phyloP scores from a whole-genome alignment of 176 grass and related monocot species.

The Musa schizocarpa region DNA sequence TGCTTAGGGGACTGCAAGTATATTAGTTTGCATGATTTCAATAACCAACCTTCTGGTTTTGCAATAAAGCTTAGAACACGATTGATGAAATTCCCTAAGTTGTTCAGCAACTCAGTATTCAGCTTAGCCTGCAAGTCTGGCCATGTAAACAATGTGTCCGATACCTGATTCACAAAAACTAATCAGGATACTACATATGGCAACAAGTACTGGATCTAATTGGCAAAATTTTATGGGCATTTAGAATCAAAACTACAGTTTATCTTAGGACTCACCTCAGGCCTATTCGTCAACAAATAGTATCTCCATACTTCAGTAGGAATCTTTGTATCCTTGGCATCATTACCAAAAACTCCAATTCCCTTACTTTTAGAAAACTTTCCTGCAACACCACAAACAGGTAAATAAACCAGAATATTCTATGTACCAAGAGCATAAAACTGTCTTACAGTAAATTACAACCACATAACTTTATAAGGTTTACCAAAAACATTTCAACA shows the following conservation, averaged over 20 bases:
- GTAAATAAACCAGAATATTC: slow-evolving; percentile 14
- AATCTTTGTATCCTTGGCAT: slow-evolving; percentile 82
- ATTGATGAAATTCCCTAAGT: slow-evolving; percentile 89
- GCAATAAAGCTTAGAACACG: slow-evolving; percentile 87
- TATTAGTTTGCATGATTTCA: not conserved
- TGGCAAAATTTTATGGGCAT: slow-evolving; percentile 7
- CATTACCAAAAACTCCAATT: slow-evolving; percentile 95
- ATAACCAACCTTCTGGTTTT: slow-evolving; percentile 65
- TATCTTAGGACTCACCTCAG: slow-evolving; percentile 38
- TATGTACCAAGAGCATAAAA: not conserved
- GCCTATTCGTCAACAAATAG: slow-evolving; percentile 86
- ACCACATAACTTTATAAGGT: too few relatives aligned
- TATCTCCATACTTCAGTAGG: slow-evolving; percentile 89
- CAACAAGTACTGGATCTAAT: not conserved
- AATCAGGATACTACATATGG: slow-evolving; percentile 21
- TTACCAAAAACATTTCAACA: too few relatives aligned
- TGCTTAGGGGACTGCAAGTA: not conserved
- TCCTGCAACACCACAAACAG: slow-evolving; percentile 31
- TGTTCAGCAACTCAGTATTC: slow-evolving; percentile 72
- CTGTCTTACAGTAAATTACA: not conserved
- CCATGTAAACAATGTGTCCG: slow-evolving; percentile 96
- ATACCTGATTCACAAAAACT: slow-evolving; percentile 40
- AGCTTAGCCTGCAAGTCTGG: slow-evolving; percentile 83
- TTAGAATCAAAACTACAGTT: slow-evolving; percentile 23
- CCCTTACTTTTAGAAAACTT: slow-evolving; percentile 93